phyloP scores from a whole-genome alignment of 768 basidiomycete genomes.

The Lactarius sanguifluus region DNA sequence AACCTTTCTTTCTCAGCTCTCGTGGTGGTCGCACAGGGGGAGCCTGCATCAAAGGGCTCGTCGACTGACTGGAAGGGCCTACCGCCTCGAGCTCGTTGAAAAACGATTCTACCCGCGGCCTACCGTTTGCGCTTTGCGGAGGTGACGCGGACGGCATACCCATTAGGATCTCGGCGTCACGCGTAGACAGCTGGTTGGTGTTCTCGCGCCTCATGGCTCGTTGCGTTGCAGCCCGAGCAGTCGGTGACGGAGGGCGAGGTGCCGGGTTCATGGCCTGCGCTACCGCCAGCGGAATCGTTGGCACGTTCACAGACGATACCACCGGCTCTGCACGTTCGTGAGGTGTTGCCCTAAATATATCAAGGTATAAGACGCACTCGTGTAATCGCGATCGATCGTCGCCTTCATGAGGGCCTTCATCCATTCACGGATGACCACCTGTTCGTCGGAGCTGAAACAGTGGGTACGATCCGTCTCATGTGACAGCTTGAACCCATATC shows the following conservation, averaged over 20 bases:
- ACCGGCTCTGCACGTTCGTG: slow-evolving; percentile 66
- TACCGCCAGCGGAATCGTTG: slow-evolving; percentile 91
- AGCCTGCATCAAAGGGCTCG: slow-evolving; percentile 32
- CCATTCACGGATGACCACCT: slow-evolving; percentile 86
- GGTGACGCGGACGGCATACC: slow-evolving; percentile 54
- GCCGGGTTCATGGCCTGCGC: slow-evolving; percentile 97
- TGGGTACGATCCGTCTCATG: slow-evolving; percentile 87
- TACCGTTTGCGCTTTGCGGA: slow-evolving; percentile 34
- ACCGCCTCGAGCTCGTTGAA: slow-evolving; percentile 38
- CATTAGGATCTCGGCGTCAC: slow-evolving; percentile 70
- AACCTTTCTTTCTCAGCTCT: slow-evolving; percentile 51
- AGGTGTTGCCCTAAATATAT: not conserved
- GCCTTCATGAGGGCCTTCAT: slow-evolving; percentile 99
- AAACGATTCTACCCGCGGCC: slow-evolving; percentile 51
- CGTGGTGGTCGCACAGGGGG: slow-evolving; percentile 68
- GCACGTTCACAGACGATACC: slow-evolving; percentile 94
- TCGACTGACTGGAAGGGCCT: slow-evolving; percentile 14
- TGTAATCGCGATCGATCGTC: slow-evolving; percentile 91
- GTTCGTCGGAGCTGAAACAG: slow-evolving; percentile 90
- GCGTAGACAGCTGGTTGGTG: slow-evolving; percentile 73
- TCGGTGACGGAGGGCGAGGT: slow-evolving; percentile 91
- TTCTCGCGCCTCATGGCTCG: slow-evolving; percentile 83
- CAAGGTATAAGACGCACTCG: slow-evolving; percentile 52
- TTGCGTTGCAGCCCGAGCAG: slow-evolving; percentile 84
- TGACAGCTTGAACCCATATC: slow-evolving; percentile 92